A percentile compares a stretch with the other conserved stretches of the same genome.
Evolutionary conservation across 345 rosid species (phyloP).

Genomic region (Kernera saxatilis): DNA sequence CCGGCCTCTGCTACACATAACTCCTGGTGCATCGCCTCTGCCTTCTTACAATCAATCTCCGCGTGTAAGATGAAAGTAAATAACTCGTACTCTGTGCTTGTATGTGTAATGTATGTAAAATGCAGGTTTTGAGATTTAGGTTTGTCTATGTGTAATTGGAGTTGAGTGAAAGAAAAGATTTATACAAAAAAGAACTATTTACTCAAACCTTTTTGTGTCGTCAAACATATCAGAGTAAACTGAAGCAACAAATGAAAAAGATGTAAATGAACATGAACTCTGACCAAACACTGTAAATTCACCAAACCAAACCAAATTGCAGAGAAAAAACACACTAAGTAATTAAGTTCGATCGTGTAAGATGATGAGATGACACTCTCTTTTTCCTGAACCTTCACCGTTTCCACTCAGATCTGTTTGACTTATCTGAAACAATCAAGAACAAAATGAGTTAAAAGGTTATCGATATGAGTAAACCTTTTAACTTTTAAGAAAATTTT

Average conservation of each 20-base stretch:
- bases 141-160: not conserved
- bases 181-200: constrained; percentile 22
- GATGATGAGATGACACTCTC: constrained; percentile 8
- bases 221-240: constrained; percentile 22
- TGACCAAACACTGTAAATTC: constrained; percentile 23
- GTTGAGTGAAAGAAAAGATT: not conserved
- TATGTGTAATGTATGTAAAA: constrained; percentile 6
- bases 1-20: constrained; percentile 42
- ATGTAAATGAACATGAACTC: constrained; percentile 6
- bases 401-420: constrained; percentile 63
- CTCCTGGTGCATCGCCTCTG: constrained; percentile 62
- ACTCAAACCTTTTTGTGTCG: constrained; percentile 19
- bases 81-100: not conserved
- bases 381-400: constrained; percentile 41
- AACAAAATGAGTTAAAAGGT: not conserved
- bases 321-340: constrained; percentile 3
- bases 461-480: not conserved
- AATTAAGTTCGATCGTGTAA: constrained; percentile 5
- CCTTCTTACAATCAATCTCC: constrained; percentile 51
- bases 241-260: constrained; percentile 7
- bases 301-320: constrained; percentile 23
- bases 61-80: constrained; percentile 30
- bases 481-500: not conserved
- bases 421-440: constrained; percentile 49
- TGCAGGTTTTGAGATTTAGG: constrained; percentile 7